A percentile compares a stretch with the other conserved stretches of the same genome.
Conservation (phyloP, 805 yeast species). For the Ogataea trehaloabstinens region DNA sequence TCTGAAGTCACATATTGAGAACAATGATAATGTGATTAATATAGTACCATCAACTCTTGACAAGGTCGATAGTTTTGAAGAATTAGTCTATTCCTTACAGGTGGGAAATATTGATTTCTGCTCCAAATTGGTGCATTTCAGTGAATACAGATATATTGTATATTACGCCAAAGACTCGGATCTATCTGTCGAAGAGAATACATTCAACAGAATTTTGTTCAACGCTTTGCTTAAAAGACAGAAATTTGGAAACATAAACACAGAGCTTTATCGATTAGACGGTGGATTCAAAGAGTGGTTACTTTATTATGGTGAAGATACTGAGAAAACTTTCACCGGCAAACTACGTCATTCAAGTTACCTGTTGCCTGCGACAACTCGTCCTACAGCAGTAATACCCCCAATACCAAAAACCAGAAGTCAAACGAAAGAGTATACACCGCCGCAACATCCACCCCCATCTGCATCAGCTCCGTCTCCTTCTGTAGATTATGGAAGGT, state of each 20-base stretch:
- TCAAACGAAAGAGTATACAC: background rate
- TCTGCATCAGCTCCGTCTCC: background rate
- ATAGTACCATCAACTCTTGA: slow-evolving; percentile 37
- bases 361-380: background rate
- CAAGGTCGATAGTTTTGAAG: slow-evolving; percentile 16
- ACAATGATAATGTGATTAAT: slow-evolving; percentile 33
- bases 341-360: slow-evolving; percentile 2
- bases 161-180: slow-evolving; percentile 38
- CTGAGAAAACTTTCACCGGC: slow-evolving; percentile 17
- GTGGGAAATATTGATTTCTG: slow-evolving; percentile 31
- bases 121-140: slow-evolving; percentile 31
- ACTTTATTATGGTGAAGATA: slow-evolving; percentile 29
- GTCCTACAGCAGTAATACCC: slow-evolving; percentile 3
- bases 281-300: slow-evolving; percentile 50
- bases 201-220: slow-evolving; percentile 20
- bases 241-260: slow-evolving; percentile 10
- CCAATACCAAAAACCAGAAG: slow-evolving; percentile 7
- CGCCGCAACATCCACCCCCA: background rate
- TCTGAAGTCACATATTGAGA: slow-evolving; percentile 35
- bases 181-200: slow-evolving; percentile 27
- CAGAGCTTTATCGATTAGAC: slow-evolving; percentile 22
- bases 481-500: background rate
- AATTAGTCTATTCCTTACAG: slow-evolving; percentile 24
- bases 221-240: slow-evolving; percentile 11
- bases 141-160: slow-evolving; percentile 35